phyloP scores from a whole-genome alignment of 352 stramenopile genomes.

The Globisporangium yorkense region DNA sequence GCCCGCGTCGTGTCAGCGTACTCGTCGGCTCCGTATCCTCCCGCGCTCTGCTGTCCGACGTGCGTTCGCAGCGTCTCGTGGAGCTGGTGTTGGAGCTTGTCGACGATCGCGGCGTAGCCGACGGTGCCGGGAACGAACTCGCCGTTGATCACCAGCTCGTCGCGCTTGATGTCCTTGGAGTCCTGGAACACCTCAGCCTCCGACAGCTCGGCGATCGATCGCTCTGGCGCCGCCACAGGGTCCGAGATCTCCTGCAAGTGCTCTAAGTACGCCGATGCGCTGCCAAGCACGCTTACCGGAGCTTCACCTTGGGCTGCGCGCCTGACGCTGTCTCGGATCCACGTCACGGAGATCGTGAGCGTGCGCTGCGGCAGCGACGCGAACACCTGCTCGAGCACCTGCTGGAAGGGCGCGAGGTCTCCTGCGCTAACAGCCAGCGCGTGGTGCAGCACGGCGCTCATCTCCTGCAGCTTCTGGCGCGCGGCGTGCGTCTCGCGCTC shows the following conservation, averaged over 20 bases:
- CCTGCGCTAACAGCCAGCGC: slow-evolving; percentile 23
- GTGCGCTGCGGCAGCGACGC: slow-evolving; percentile 21
- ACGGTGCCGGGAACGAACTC: slow-evolving; percentile 31
- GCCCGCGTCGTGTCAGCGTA: slow-evolving; percentile 1
- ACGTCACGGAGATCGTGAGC: slow-evolving; percentile 38
- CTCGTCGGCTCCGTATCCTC: slow-evolving; percentile 5
- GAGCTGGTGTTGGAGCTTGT: slow-evolving; percentile 36
- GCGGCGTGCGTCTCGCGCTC: neutral
- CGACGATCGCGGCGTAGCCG: slow-evolving; percentile 59
- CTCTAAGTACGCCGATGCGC: slow-evolving; percentile 24
- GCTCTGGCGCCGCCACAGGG: slow-evolving; percentile 1
- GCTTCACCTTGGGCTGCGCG: neutral
- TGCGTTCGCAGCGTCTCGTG: slow-evolving; percentile 23
- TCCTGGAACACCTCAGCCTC: slow-evolving; percentile 69
- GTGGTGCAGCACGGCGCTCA: slow-evolving; percentile 32
- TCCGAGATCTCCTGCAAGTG: slow-evolving; percentile 20
- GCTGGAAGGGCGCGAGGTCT: slow-evolving; percentile 43
- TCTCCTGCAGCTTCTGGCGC: slow-evolving; percentile 15
- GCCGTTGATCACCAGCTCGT: slow-evolving; percentile 68
- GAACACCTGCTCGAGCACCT: slow-evolving; percentile 58
- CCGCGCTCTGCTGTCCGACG: slow-evolving; percentile 22
- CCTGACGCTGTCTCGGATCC: slow-evolving; percentile 17
- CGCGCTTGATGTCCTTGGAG: slow-evolving; percentile 74
- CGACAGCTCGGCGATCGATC: slow-evolving; percentile 21
- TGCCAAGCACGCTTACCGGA: neutral